Base-by-base conservation (phyloP, 208 protist genomes). In the Acanthamoeba quina region DNA sequence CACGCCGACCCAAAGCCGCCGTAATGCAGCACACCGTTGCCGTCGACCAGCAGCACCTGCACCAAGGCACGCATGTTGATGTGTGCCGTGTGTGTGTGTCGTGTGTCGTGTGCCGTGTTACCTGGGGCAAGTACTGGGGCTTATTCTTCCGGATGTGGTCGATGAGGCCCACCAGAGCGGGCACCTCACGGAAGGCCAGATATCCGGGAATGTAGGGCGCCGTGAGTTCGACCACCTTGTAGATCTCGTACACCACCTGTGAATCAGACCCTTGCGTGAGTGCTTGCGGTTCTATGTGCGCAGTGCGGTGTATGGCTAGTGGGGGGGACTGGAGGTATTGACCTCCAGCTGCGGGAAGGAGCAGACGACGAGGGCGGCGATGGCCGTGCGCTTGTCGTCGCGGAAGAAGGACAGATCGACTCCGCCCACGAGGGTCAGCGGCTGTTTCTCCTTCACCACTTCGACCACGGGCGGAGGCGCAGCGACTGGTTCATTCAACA, bases 1-100 rank as follows among this genome's bases (percentile, higher is more conserved):
- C 96, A 98, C 11, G 99, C 99, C 3, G 98, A 95, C 3, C 99
- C 99, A 82, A 98, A 98, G n/a, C 98, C 72, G 3, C 98, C 92
- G 34, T 96, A 98, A 76, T 99, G 99, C 52, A 99, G 97, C 3
- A 99, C 96, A 10, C 99, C 99, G 92, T 99, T 99, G 29, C 99
- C 99, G 93, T 99, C 99, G 21, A 99, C 96, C 5, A 99, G 49
- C 37, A 99, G 89, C 21, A 99, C 80, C 74, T 83, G 47, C 11
- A 17, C 52, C 9, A 56, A 56, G 52, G 5, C 13, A 2, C 52
- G 52, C 52, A 17, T 56, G 41, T 44, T 44, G 41, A 4, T 44
- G 41, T 44, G 41, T 37, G 41, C 1, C 19, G n/a, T 15, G 10
- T 17, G 6, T n/a, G 64, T 70, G 24, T 2, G 21, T 31, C 11